Percentiles rank a stretch among this genome's conserved stretches.
Evolutionary conservation across 1,284 basidiomycete species (phyloP).

Genomic region (Ceratobasidium sp.): DNA sequence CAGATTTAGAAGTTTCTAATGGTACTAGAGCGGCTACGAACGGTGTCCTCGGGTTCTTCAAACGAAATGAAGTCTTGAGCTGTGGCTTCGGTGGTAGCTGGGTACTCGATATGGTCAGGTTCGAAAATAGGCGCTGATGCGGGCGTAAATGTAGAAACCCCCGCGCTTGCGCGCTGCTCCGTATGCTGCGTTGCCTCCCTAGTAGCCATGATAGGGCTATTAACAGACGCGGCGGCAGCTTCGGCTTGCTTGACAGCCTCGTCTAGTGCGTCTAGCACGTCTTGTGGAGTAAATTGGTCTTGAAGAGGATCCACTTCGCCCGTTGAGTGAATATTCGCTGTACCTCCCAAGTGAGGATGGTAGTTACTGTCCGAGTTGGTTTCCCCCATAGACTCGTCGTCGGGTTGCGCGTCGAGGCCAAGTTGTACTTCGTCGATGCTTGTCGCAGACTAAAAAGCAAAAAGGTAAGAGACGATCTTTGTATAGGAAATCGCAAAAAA

Average conservation of each 20-base stretch:
- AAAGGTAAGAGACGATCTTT: neutral
- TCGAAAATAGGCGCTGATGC: neutral
- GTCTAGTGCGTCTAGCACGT: constrained; percentile 14
- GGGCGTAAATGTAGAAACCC: no score
- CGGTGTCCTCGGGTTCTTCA: neutral
- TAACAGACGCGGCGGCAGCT: neutral
- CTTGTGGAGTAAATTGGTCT: neutral
- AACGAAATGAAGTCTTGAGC: constrained; percentile 8
- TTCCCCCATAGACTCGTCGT: constrained; percentile 6
- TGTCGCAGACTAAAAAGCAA: constrained; percentile 14
- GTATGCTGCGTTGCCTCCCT: neutral
- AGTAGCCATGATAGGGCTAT: neutral
- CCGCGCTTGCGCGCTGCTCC: neutral
- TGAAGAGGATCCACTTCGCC: neutral
- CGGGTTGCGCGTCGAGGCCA: constrained; percentile 2
- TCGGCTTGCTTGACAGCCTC: neutral
- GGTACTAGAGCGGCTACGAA: neutral
- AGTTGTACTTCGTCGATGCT: constrained; percentile 1
- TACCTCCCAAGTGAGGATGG: no score
- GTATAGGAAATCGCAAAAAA: neutral
- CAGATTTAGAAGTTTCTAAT: neutral
- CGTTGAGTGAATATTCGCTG: no score
- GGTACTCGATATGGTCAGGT: neutral
- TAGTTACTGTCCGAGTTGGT: neutral
- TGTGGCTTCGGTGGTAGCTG: neutral